phyloP scores from a whole-genome alignment of 306 rosid species.

The Senna siamea region DNA sequence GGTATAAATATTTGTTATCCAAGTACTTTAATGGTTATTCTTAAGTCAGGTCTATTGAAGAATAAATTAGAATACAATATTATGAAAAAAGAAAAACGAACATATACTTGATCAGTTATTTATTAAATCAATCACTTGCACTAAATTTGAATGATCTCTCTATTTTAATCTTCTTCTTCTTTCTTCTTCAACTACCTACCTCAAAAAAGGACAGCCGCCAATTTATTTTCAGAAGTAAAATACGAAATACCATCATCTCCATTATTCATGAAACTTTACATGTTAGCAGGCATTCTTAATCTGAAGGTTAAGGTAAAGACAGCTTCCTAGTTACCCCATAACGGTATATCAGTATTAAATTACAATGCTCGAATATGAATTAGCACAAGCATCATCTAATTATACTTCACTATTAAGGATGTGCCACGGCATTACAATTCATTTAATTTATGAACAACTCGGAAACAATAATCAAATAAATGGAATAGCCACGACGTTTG shows the following conservation, averaged over 20 bases:
- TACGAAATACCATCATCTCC: no score
- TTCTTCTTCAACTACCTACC: background rate
- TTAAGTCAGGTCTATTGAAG: background rate
- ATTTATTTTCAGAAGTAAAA: no score
- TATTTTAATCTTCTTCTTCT: background rate
- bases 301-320: no score
- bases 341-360: background rate
- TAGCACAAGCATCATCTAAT: slow-evolving; percentile 28
- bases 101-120: background rate
- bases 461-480: slow-evolving; percentile 45
- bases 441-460: slow-evolving; percentile 39
- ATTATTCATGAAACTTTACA: no score
- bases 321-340: no score
- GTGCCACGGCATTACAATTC: slow-evolving; percentile 6
- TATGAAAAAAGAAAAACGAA: no score
- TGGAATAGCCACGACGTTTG: slow-evolving; percentile 42
- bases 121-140: background rate
- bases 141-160: background rate
- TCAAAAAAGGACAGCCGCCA: background rate
- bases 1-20: no score
- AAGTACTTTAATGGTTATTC: no score
- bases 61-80: background rate
- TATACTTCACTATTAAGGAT: slow-evolving; percentile 18
- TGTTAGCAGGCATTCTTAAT: no score
- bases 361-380: slow-evolving; percentile 33